Conservation (phyloP, 2,329 filamentous ascomycete genomes). For the Lanzia echinophila region DNA sequence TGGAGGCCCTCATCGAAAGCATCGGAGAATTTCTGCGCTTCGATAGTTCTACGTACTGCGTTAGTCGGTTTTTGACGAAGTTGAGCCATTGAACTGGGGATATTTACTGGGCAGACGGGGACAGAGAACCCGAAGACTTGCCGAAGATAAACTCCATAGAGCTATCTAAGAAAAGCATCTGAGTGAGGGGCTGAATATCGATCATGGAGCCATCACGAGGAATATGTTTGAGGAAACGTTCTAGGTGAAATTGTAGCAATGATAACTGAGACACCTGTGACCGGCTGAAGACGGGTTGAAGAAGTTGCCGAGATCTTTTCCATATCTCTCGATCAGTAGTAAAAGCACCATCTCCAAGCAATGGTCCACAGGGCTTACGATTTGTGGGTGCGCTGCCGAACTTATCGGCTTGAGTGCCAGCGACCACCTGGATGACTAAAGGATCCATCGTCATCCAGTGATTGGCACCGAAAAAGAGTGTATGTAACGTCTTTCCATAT, state of each 20-base stretch:
- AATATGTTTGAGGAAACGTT: slow-evolving; percentile 49
- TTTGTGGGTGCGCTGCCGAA: slow-evolving; percentile 42
- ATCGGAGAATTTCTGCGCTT: slow-evolving; percentile 4
- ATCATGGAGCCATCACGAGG: slow-evolving; percentile 46
- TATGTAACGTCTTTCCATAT: slow-evolving; percentile 12
- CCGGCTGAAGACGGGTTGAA: slow-evolving; percentile 46
- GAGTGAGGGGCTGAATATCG: slow-evolving; percentile 55
- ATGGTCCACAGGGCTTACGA: slow-evolving; percentile 36
- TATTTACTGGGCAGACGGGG: slow-evolving; percentile 1
- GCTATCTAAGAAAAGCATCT: slow-evolving; percentile 57
- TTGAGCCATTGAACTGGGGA: not conserved
- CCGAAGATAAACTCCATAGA: slow-evolving; percentile 15
- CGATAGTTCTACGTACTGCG: not conserved
- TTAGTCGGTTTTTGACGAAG: not conserved
- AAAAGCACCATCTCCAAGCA: slow-evolving; percentile 50
- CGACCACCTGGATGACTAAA: slow-evolving; percentile 47
- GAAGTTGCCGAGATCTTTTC: slow-evolving; percentile 42
- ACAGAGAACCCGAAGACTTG: slow-evolving; percentile 28
- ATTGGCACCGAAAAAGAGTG: slow-evolving; percentile 7
- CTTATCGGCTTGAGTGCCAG: slow-evolving; percentile 48
- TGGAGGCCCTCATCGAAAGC: slow-evolving; percentile 11
- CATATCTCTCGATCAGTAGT: slow-evolving; percentile 44
- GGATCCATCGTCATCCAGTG: slow-evolving; percentile 40
- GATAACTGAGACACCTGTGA: slow-evolving; percentile 42
- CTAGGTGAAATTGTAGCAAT: slow-evolving; percentile 54